A percentile compares a stretch with the other conserved stretches of the same genome.
Conservation (phyloP, 345 rosid species). For the Sisymbrium irio region DNA sequence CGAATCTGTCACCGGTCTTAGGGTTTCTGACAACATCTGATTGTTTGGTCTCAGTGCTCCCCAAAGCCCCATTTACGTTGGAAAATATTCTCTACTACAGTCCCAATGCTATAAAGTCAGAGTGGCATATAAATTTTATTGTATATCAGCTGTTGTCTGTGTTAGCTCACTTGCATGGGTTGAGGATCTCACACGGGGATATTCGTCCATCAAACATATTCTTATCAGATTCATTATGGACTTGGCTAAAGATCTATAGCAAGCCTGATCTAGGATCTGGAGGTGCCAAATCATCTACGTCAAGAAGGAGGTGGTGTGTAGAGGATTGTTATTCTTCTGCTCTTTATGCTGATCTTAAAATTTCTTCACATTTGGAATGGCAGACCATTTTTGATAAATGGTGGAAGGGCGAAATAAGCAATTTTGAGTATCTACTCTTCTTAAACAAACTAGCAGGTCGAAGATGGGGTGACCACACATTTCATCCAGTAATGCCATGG, state of each 20-base stretch:
- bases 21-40: constrained; percentile 55
- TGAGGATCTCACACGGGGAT: constrained; percentile 65
- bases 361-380: constrained; percentile 62
- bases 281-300: constrained; percentile 25
- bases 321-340: constrained; percentile 54
- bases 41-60: constrained; percentile 56
- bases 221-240: constrained; percentile 69
- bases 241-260: constrained; percentile 56
- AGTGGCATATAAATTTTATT: constrained; percentile 70
- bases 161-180: constrained; percentile 61
- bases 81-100: constrained; percentile 75
- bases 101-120: constrained; percentile 62
- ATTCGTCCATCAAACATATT: constrained; percentile 66
- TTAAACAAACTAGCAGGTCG: constrained; percentile 84
- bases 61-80: constrained; percentile 66
- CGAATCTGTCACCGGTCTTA: constrained; percentile 67
- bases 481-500: constrained; percentile 96
- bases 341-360: constrained; percentile 62
- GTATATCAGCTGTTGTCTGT: constrained; percentile 77
- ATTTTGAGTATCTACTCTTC: constrained; percentile 82
- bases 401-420: constrained; percentile 89
- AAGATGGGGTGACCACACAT: constrained; percentile 93
- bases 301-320: constrained; percentile 41
- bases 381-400: constrained; percentile 59
- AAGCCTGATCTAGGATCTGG: constrained; percentile 34